Conservation (phyloP, 768 basidiomycete genomes). For the Boletellus emodensis region DNA sequence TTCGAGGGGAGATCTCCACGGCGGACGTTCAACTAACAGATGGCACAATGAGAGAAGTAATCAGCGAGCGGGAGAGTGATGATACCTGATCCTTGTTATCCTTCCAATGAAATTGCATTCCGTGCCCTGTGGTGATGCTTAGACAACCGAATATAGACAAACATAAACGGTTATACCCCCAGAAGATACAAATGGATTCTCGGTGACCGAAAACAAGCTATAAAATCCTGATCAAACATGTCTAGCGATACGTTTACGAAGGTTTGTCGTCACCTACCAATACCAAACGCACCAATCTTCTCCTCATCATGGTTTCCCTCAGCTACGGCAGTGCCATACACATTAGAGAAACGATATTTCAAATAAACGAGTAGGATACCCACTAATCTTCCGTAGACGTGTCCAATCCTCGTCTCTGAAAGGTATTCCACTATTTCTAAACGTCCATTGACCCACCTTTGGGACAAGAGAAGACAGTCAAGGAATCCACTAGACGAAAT, state of each 20-base stretch:
- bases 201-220: constrained; percentile 78
- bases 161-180: constrained; percentile 47
- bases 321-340: neutral
- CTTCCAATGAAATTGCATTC: constrained; percentile 98
- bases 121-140: constrained; percentile 49
- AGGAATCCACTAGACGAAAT: neutral
- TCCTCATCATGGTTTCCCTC: constrained; percentile 26
- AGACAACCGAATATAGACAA: neutral
- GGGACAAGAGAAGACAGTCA: neutral
- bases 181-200: constrained; percentile 78
- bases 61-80: neutral
- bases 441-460: constrained; percentile 77
- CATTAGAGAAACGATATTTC: neutral
- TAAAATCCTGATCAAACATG: constrained; percentile 53
- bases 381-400: constrained; percentile 17
- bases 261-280: constrained; percentile 10
- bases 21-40: constrained; percentile 68
- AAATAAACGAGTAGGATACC: neutral
- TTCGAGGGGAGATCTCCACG: constrained; percentile 58
- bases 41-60: constrained; percentile 1
- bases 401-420: constrained; percentile 49
- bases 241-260: neutral
- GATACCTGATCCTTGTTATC: constrained; percentile 82
- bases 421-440: constrained; percentile 81
- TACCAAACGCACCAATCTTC: constrained; percentile 26